Conservation (phyloP, 2,329 filamentous ascomycete genomes). For the Exophiala sideris region DNA sequence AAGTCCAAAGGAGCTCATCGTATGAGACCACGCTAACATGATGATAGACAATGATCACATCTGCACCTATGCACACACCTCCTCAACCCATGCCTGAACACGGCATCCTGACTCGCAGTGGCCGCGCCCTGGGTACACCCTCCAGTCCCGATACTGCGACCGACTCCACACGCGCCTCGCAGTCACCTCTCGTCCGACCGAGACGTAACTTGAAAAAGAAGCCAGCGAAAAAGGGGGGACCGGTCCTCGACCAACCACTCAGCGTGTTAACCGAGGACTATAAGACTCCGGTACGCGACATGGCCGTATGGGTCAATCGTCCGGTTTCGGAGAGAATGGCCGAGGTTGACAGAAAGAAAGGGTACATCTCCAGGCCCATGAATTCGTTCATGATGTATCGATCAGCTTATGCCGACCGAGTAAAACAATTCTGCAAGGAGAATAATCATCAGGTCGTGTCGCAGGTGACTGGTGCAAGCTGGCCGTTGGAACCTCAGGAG, state of each 20-base stretch:
- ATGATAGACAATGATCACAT: constrained; percentile 12
- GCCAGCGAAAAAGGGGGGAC: constrained; percentile 24
- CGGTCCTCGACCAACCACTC: constrained; percentile 59
- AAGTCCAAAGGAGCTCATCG: constrained; percentile 3
- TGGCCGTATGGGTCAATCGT: constrained; percentile 74
- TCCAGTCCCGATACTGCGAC: constrained; percentile 12
- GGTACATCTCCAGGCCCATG: constrained; percentile 86
- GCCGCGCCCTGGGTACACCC: constrained; percentile 25
- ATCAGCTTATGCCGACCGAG: constrained; percentile 83
- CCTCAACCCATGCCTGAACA: constrained; percentile 9
- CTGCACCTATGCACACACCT: constrained; percentile 16
- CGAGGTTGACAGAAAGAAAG: constrained; percentile 69
- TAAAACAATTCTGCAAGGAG: constrained; percentile 74
- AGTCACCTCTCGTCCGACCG: constrained; percentile 36
- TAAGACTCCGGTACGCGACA: constrained; percentile 67
- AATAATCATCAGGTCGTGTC: constrained; percentile 96
- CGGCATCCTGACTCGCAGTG: constrained; percentile 26
- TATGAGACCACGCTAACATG: constrained; percentile 10
- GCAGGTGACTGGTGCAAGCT: constrained; percentile 78
- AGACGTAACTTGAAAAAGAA: constrained; percentile 26
- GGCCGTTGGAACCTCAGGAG: constrained; percentile 73
- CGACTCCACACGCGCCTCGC: constrained; percentile 28
- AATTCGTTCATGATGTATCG: constrained; percentile 98
- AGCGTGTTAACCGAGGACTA: constrained; percentile 66
- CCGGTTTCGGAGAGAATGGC: constrained; percentile 61